Conservation (phyloP, 768 basidiomycete genomes). For the Pilatotrama ljubarskyi region DNA sequence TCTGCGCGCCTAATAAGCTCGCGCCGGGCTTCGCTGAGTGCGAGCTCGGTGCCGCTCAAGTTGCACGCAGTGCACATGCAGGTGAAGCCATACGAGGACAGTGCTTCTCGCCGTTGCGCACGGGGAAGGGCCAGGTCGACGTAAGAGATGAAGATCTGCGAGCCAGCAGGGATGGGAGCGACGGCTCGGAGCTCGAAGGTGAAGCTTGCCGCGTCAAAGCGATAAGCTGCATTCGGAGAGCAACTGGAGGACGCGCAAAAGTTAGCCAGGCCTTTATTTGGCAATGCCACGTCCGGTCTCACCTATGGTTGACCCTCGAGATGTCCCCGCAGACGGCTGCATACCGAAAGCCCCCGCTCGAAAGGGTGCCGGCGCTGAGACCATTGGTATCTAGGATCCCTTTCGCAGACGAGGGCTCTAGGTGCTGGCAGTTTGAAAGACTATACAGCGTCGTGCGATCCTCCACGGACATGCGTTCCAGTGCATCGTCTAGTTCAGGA, state of each 20-base stretch:
- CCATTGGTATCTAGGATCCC: slow-evolving; percentile 17
- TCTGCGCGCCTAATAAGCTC: slow-evolving; percentile 6
- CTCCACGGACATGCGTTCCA: background rate
- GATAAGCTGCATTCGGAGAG: slow-evolving; percentile 12
- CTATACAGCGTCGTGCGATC: background rate
- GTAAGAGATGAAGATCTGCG: slow-evolving; percentile 9
- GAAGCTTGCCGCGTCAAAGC: background rate
- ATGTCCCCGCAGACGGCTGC: slow-evolving; percentile 10
- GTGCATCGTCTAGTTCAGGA: slow-evolving; percentile 1
- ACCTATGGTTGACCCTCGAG: slow-evolving; percentile 13
- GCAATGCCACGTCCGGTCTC: background rate
- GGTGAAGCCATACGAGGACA: slow-evolving; percentile 9
- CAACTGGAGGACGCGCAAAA: background rate
- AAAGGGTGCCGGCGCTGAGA: background rate
- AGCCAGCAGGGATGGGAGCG: slow-evolving; percentile 1
- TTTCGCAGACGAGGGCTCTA: background rate
- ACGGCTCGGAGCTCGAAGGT: slow-evolving; percentile 11
- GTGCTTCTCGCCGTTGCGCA: background rate
- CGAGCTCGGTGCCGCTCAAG: background rate
- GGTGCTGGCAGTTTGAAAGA: background rate
- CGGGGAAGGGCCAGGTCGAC: slow-evolving; percentile 11
- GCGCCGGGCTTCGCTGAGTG: slow-evolving; percentile 9
- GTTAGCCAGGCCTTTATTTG: background rate
- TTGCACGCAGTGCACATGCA: slow-evolving; percentile 10
- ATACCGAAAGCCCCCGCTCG: background rate